Conservation (phyloP, 768 basidiomycete species). For the Ramaria sp. region DNA sequence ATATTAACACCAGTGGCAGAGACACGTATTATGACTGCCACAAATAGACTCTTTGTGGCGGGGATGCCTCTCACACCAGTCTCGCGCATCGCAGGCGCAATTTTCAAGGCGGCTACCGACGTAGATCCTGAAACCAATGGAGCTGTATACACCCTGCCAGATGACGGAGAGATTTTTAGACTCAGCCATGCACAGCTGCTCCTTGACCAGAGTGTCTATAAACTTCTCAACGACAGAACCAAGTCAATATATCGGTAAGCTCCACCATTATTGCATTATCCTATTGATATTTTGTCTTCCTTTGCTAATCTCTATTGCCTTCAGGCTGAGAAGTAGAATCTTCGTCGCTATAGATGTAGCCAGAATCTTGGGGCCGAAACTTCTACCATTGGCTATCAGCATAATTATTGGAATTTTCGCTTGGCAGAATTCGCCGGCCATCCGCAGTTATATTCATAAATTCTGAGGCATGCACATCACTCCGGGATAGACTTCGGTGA, state of each 20-base stretch:
- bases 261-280: neutral
- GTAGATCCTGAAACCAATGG: slow-evolving; percentile 34
- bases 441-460: neutral
- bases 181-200: slow-evolving; percentile 29
- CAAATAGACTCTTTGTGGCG: slow-evolving; percentile 31
- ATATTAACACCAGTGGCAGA: slow-evolving; percentile 20
- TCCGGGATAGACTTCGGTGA: no score
- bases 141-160: slow-evolving; percentile 34
- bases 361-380: neutral
- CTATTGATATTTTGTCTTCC: neutral
- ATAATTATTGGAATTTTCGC: neutral
- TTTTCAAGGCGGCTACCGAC: slow-evolving; percentile 40
- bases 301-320: neutral
- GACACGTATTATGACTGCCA: slow-evolving; percentile 32
- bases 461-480: neutral
- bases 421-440: neutral
- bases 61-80: slow-evolving; percentile 40
- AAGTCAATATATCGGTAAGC: neutral
- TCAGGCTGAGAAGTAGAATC: slow-evolving; percentile 1
- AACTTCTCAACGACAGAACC: slow-evolving; percentile 29
- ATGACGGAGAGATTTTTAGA: slow-evolving; percentile 39
- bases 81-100: slow-evolving; percentile 37
- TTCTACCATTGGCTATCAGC: neutral
- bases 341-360: neutral
- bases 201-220: slow-evolving; percentile 41